These are phyloP conservation scores for Helicostylum pulchrum DNA, from an alignment of 192 early-diverging fungal genomes.

Conservation along the genomic window DNA sequence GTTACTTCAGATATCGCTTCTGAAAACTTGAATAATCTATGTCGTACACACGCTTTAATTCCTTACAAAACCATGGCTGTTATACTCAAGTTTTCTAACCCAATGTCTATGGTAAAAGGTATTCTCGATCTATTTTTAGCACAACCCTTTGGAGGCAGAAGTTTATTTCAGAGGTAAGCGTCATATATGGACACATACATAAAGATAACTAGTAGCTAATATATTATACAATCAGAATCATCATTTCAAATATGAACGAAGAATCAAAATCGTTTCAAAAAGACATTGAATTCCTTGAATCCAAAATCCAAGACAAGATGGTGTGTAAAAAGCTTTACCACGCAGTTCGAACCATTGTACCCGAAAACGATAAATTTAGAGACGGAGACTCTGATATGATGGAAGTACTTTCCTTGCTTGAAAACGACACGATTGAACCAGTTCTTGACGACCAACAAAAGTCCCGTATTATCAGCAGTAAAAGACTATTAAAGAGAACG, in stretches of 20 bases:
- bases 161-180: constrained; percentile 47
- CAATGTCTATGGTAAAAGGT: constrained; percentile 50
- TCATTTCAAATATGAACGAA: constrained; percentile 48
- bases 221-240: constrained; percentile 31
- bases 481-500: constrained; percentile 22
- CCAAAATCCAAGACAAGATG: constrained; percentile 22
- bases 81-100: constrained; percentile 51
- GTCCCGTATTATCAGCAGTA: not conserved
- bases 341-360: constrained; percentile 27
- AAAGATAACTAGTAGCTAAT: not conserved
- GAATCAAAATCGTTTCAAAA: constrained; percentile 43
- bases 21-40: constrained; percentile 46
- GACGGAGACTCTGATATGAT: not conserved
- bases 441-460: not conserved
- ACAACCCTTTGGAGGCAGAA: constrained; percentile 51
- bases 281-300: constrained; percentile 33
- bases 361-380: not conserved
- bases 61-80: constrained; percentile 48
- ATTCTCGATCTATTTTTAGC: constrained; percentile 54
- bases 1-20: constrained; percentile 47
- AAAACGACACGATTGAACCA: constrained; percentile 1
- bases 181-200: not conserved
- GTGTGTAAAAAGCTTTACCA: constrained; percentile 47
- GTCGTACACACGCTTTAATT: constrained; percentile 47
- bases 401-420: constrained; percentile 2